Base-by-base conservation (phyloP, 2,329 filamentous ascomycete genomes). In the Fusarium subtropicale region DNA sequence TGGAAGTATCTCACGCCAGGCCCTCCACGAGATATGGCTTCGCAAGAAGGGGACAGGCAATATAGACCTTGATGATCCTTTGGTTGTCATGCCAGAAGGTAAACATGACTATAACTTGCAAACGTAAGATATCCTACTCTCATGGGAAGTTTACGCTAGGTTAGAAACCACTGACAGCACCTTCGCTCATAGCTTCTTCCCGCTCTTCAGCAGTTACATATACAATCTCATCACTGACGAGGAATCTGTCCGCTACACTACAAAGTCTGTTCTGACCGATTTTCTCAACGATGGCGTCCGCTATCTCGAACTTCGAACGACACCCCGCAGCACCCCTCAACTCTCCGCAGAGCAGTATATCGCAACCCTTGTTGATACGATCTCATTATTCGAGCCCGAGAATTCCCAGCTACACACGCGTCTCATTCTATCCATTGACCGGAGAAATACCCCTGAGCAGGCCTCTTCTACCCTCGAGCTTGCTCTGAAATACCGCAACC, bases 251-350 rank as follows among this genome's bases (percentile, higher is more conserved):
- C 81, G 80, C 41, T 84, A 87, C 71, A 88, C 91, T 28, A 93
- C 92, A 2, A 81, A 79, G 42, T 84, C 87, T 7, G 91, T 94
- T 45, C 83, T 93, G 9, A 64, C 81, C 22, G 86, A 89, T 72
- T 97, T 96, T 74, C 82, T 86, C 52, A 77, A 78, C 28, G 92
- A 96, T 74, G 91, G 91, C 36, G 90, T 95, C 18, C 84, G 87
- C 58, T 95, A 96, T 75, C 84, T 94, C 15, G 93, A 97, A 77
- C 86, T 96, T 26, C 88, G 93, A 44, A 95, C 92, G 1, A 96
- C 92, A 2, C 93, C 93, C 1, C 87, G 93, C 55, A 84, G 85
- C 3, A 87, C 90, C 34, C 82, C 85, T 5, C 76, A 79, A 1
- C 80, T 92, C 39, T 86, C 88, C 26, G 88, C 89, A 66, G 84